Evolutionary conservation across 2,329 filamentous ascomycete species (phyloP), one percentile per base, ranked within the genome.

Genomic region (Arthroderma sp.): DNA sequence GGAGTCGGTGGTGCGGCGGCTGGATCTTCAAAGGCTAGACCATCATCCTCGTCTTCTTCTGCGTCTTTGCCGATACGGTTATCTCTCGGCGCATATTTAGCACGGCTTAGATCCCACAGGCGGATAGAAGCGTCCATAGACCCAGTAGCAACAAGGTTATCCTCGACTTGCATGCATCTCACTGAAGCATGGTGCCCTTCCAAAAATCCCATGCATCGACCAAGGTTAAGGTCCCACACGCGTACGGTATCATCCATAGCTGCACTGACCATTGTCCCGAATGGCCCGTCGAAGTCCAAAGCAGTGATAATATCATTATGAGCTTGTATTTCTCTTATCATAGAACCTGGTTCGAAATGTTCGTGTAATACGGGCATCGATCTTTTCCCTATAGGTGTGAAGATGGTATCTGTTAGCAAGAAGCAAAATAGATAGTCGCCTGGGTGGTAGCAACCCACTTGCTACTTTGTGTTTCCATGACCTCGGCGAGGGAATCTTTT

Each of bases 101-200:
- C 85, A 59, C 82, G 83, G 63, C 83, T 94, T 38, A 98, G 68
- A 66, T 98, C 91, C 91, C 91, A 98, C 10, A 98, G 69, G 44
- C 85, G 80, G 56, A 98, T 91, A 1, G 87, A 93, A 3, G 91
- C 91, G 59, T 98, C 91, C 72, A 88, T 83, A 1, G 86, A 94
- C 11, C 91, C 91, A 1, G 91, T 96, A 4, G 88, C 89, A 29
- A 95, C 80, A 50, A 96, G 83, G 60, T 94, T 95, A 60, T 96
- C 89, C 59, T 95, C 86, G 1, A 98, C 85, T 60, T 98, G 91
- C 40, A 98, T 69, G 48, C 89, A 79, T 44, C 89, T 78, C 22
- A 98, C 91, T 0, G 91, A 96, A 5, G 89, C 91, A 9, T 93
- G 83, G 63, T 98, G 91, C 1, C 91, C 91, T 62, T 96, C 91